Conservation (phyloP, 768 basidiomycete genomes). For the Solioccasus polychromus region DNA sequence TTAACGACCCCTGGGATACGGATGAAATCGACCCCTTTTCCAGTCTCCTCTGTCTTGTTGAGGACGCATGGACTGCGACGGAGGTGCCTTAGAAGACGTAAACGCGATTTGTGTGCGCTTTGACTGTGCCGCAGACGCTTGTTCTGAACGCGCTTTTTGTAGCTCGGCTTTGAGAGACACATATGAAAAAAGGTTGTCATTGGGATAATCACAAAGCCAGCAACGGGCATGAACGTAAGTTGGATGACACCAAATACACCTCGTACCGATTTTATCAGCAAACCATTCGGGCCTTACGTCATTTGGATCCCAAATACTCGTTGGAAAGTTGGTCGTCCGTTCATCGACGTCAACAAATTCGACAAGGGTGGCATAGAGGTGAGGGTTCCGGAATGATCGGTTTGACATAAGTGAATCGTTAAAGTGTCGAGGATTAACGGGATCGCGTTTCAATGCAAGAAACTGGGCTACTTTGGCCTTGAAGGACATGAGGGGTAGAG, state of each 20-base stretch:
- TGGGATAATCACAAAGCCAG: constrained; percentile 6
- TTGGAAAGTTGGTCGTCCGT: constrained; percentile 77
- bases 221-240: constrained; percentile 30
- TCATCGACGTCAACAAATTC: constrained; percentile 94
- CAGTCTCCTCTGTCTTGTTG: constrained; percentile 17
- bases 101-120: constrained; percentile 68
- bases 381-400: constrained; percentile 92
- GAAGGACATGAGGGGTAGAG: not conserved
- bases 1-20: constrained; percentile 27
- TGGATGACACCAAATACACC: constrained; percentile 1
- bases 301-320: constrained; percentile 69
- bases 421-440: constrained; percentile 75
- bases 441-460: constrained; percentile 62
- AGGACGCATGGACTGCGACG: constrained; percentile 7
- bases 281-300: constrained; percentile 68
- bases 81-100: constrained; percentile 32
- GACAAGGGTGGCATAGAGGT: constrained; percentile 93
- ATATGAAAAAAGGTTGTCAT: constrained; percentile 1
- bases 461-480: constrained; percentile 85
- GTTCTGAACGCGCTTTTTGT: constrained; percentile 65
- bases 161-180: constrained; percentile 47
- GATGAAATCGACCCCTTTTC: constrained; percentile 27
- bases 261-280: constrained; percentile 75
- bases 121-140: constrained; percentile 49
- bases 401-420: constrained; percentile 94